Base-by-base conservation (phyloP, 2,329 filamentous ascomycete species). In the Pseudopithomyces chartarum region DNA sequence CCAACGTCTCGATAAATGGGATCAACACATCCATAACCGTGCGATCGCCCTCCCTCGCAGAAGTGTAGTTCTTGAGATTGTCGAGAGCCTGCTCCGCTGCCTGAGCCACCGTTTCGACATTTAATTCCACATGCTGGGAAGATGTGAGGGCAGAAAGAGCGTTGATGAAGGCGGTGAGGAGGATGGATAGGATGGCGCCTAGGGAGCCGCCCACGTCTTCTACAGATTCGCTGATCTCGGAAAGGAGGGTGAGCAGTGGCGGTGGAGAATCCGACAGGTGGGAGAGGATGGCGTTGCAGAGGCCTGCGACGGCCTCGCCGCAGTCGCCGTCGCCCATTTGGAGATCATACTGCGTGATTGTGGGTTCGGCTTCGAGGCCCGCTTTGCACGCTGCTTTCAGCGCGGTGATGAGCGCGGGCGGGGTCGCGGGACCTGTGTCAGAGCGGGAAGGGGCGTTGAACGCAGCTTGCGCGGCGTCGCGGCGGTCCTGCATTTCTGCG, bases 251-350 rank as follows among this genome's bases (percentile, higher is more conserved):
- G n/a, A 88, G 82, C 2, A 84, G 71, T 64, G 55, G 69, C 46
- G 60, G 78, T 51, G 75, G 76, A 50, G 84, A 84, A 56, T 89
- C 85, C 52, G 82, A 78, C 22, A 82, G 69, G 52, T 78, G 74
- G 5, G 70, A 57, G 20, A 81, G 74, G 22, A 82, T 77, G n/a
- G 69, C 69, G 59, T 82, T 91, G 90, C 67, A 97, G 77, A 42
- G 91, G 86, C 61, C 91, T 86, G 45, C 73, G 1, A 81, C 79
- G 23, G 80, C 79, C 67, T 89, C 85, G 36, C 92, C 92, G 70
- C 92, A 97, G 78, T 97, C 92, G 45, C 92, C 92, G 70, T 97
- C 92, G 50, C 92, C 92, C 55, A 96, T 92, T 22, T 95, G 85
- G 0, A 91, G 92, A 69, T 91, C 88, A 74, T 84, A 90, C 57